Conservation (phyloP, 371 early-diverging fungal species). For the Haplosporangium sp. region DNA sequence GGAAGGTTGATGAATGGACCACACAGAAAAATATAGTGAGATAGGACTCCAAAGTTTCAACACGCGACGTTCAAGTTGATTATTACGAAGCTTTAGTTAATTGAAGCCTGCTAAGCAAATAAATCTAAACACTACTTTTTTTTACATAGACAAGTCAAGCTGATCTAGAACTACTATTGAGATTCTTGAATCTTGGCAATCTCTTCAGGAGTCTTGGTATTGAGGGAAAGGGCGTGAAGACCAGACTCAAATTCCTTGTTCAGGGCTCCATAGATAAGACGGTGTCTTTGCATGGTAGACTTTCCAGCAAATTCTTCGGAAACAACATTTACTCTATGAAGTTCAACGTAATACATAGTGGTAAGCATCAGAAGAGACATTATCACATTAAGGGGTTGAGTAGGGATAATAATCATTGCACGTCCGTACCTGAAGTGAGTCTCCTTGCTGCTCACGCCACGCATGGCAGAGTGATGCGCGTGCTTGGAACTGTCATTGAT, state of each 20-base stretch:
- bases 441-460: constrained; percentile 76
- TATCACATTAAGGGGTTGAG: background rate
- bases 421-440: constrained; percentile 76
- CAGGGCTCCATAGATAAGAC: constrained; percentile 70
- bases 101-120: no score
- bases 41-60: no score
- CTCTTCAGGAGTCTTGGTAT: constrained; percentile 72
- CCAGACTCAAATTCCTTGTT: constrained; percentile 67
- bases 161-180: background rate
- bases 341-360: background rate
- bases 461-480: constrained; percentile 82
- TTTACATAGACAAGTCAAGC: background rate
- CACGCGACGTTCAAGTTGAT: no score
- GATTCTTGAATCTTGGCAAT: constrained; percentile 42
- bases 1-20: background rate
- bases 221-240: constrained; percentile 72
- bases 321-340: constrained; percentile 68
- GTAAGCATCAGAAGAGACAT: background rate
- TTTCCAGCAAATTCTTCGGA: constrained; percentile 74
- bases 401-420: background rate
- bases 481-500: constrained; percentile 82
- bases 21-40: background rate
- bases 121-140: no score
- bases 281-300: constrained; percentile 78
- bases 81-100: no score